These are phyloP conservation scores for Phytophthora syringae DNA, from an alignment of 352 stramenopile genomes.

Conservation along the genomic window DNA sequence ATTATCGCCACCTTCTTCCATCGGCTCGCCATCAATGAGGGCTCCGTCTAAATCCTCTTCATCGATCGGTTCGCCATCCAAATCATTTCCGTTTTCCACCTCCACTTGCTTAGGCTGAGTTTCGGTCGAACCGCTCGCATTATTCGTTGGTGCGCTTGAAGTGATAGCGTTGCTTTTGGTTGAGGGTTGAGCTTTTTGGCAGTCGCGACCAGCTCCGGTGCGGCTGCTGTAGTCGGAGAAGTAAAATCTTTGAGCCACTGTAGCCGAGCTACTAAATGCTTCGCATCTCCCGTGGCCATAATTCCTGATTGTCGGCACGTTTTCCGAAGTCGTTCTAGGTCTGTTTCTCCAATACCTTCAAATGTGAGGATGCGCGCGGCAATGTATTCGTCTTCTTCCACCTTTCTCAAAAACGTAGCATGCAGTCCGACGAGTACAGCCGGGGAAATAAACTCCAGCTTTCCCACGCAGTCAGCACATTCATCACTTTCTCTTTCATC, in stretches of 20 bases:
- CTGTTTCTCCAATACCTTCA: constrained; percentile 28
- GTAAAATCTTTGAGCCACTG: constrained; percentile 82
- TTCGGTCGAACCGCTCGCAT: neutral
- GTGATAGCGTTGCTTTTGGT: neutral
- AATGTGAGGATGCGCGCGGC: constrained; percentile 11
- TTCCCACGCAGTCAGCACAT: constrained; percentile 77
- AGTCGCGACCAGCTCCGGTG: constrained; percentile 2
- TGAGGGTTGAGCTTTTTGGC: constrained; percentile 1
- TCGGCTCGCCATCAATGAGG: constrained; percentile 26
- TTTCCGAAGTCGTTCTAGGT: constrained; percentile 70
- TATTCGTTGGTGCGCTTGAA: neutral
- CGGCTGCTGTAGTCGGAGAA: constrained; percentile 33
- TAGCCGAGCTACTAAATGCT: constrained; percentile 52
- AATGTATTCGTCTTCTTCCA: constrained; percentile 66
- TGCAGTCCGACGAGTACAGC: constrained; percentile 80
- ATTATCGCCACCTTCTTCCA: constrained; percentile 20
- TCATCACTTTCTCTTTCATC: constrained; percentile 85
- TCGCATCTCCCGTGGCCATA: constrained; percentile 50
- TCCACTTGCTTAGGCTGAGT: constrained; percentile 3
- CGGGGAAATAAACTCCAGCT: constrained; percentile 85
- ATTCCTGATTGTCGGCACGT: constrained; percentile 74
- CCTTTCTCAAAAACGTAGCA: constrained; percentile 78
- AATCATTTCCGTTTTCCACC: constrained; percentile 12
- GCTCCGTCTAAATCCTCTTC: constrained; percentile 54
- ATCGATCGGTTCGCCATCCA: constrained; percentile 45